Evolutionary conservation across 2,329 filamentous ascomycete genomes (phyloP).

Genomic region (Pseudocercospora ulei): DNA sequence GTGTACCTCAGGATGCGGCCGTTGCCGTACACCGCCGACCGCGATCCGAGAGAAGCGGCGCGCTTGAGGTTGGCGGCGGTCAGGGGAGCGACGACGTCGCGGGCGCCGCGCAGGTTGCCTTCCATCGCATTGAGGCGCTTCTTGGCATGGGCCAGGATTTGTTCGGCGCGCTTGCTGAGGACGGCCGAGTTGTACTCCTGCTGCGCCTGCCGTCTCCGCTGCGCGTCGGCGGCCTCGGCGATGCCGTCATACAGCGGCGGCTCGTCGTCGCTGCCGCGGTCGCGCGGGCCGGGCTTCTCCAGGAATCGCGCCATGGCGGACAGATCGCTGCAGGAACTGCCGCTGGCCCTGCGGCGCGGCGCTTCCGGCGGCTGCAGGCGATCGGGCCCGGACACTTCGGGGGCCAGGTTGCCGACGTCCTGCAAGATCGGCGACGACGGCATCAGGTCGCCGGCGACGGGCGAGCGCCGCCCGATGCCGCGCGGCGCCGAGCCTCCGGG

Average conservation of each 20-base stretch:
- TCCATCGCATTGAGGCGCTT: slow-evolving; percentile 86
- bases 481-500: slow-evolving; percentile 7
- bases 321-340: slow-evolving; percentile 40
- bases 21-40: slow-evolving; percentile 16
- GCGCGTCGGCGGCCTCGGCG: slow-evolving; percentile 25
- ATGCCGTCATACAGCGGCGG: slow-evolving; percentile 12
- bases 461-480: slow-evolving; percentile 10
- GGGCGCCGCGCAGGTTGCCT: slow-evolving; percentile 71
- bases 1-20: slow-evolving; percentile 20
- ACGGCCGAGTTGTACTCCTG: slow-evolving; percentile 61
- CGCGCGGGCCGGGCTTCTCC: slow-evolving; percentile 25
- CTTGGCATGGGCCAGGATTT: slow-evolving; percentile 89
- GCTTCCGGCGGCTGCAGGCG: slow-evolving; percentile 18
- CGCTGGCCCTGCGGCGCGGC: slow-evolving; percentile 29
- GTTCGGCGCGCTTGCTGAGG: slow-evolving; percentile 71
- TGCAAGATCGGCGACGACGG: slow-evolving; percentile 30
- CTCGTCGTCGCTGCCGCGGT: slow-evolving; percentile 23
- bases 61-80: slow-evolving; percentile 35
- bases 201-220: slow-evolving; percentile 35
- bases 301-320: slow-evolving; percentile 35
- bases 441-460: slow-evolving; percentile 17
- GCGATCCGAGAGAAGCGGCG: slow-evolving; percentile 29
- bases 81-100: slow-evolving; percentile 38
- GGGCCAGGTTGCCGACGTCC: slow-evolving; percentile 28
- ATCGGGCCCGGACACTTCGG: slow-evolving; percentile 17